These are phyloP conservation scores for Posidonia oceanica DNA, from an alignment of 116 monocot genomes.

Conservation along the genomic window DNA sequence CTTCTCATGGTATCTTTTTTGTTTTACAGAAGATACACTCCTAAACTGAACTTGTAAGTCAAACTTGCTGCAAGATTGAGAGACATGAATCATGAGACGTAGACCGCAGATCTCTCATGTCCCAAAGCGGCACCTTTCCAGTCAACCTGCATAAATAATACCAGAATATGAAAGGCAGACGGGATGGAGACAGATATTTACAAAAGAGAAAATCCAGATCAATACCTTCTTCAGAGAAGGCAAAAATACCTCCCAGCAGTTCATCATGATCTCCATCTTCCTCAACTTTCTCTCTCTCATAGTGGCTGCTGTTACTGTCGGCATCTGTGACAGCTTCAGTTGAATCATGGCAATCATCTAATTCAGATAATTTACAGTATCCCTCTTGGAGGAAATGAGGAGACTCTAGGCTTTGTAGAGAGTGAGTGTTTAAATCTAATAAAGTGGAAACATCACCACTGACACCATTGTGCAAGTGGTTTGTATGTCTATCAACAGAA, in stretches of 20 bases:
- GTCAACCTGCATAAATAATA: no score
- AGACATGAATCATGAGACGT: no score
- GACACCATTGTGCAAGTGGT: background rate
- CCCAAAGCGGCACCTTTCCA: no score
- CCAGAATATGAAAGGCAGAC: no score
- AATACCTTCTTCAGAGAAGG: constrained; percentile 67
- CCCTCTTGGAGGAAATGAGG: constrained; percentile 33
- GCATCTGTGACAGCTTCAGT: constrained; percentile 70
- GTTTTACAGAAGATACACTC: no score
- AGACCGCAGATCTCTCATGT: no score
- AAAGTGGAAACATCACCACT: background rate
- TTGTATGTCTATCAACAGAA: background rate
- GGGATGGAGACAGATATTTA: no score
- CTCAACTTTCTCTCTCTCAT: constrained; percentile 59
- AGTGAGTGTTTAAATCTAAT: background rate
- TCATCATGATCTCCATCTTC: constrained; percentile 82
- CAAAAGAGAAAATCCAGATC: no score
- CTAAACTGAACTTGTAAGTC: no score
- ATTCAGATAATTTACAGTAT: constrained; percentile 61
- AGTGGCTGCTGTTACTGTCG: constrained; percentile 76
- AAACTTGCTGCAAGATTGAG: no score
- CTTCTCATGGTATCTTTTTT: no score
- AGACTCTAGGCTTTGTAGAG: background rate
- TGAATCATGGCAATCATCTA: constrained; percentile 58
- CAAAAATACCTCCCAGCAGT: constrained; percentile 66